phyloP scores from a whole-genome alignment of 768 basidiomycete species.

The Inosperma sp. region DNA sequence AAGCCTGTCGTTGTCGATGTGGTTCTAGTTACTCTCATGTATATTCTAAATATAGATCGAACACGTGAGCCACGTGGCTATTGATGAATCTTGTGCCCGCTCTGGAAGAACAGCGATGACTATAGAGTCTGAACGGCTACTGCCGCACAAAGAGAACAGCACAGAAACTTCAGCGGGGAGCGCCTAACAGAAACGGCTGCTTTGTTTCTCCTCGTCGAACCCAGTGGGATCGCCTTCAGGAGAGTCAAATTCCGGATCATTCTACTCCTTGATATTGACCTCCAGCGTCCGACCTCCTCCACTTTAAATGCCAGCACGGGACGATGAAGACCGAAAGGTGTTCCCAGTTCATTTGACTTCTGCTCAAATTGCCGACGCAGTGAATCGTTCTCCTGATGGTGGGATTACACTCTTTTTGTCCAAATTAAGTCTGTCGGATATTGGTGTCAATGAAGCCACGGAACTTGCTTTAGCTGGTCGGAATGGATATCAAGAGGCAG shows the following conservation, averaged over 20 bases:
- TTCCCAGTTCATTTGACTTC: constrained; percentile 42
- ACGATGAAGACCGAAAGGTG: constrained; percentile 20
- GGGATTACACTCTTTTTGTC: constrained; percentile 84
- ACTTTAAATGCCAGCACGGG: constrained; percentile 26
- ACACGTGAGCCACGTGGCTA: constrained; percentile 4
- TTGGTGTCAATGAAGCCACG: constrained; percentile 70
- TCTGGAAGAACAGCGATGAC: no score
- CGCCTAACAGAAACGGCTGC: no score
- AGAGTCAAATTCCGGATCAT: no score
- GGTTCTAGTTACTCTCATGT: constrained; percentile 51
- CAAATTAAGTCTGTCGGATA: constrained; percentile 70
- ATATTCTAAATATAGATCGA: no score
- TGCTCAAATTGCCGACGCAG: constrained; percentile 60
- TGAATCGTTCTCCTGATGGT: constrained; percentile 62
- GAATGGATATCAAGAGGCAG: constrained; percentile 43
- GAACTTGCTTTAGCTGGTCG: constrained; percentile 62
- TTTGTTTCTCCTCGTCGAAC: no score
- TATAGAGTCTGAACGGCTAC: no score
- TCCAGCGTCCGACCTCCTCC: background rate
- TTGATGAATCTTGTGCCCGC: background rate
- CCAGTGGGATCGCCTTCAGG: no score
- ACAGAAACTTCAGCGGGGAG: no score
- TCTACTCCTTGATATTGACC: constrained; percentile 12
- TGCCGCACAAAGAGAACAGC: no score
- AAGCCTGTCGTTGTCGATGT: constrained; percentile 88